Base-by-base conservation (phyloP, 495 filamentous ascomycete species). In the Tetracladium marchalianum region DNA sequence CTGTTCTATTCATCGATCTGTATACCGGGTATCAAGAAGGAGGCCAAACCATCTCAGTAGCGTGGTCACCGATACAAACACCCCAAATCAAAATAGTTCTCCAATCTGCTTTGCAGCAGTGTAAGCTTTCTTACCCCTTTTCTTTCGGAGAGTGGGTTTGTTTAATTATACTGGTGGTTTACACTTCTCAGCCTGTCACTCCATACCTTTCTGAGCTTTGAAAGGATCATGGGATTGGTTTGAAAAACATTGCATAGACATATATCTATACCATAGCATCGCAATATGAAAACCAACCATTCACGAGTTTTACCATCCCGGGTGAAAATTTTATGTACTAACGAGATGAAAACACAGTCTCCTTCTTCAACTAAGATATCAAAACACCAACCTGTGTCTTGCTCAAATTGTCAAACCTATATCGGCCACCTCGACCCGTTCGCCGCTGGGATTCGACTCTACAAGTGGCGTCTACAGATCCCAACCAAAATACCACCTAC, bases 61-160 rank as follows among this genome's bases (percentile, higher is more conserved):
- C 67, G 62, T 75, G 76, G 76, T 69, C 77, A 83, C 75, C 85
- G 88, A 95, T 95, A 94, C 88, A 84, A 84, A 69, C 86, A 78
- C 83, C 88, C 87, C 60, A 95, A 62, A 95, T 67, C 27, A 73
- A 79, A 44, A 51, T 56, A 39, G 49, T 62, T 62, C 62, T 61
- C 44, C 61, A 59, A 43, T 52, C 42, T 49, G 38, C 50, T 55
- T 53, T 41, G 49, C 44, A 44, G 41, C 35, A 48, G 42, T 32
- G 7, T 11, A 11, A 41, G 40, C 47, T 42, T 40, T 47, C 37
- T 7, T 53, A 57, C 50, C 57, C 56, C 56, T 37, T 54, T 53
- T 42, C 22, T 27, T 44, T 41, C 39, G 48, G 42, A 55, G 58
- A 62, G 44, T 49, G 62, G 62, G 54, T 62, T 54, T 47, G 43